Evolutionary conservation across 2,329 filamentous ascomycete species (phyloP).

Genomic region (Sclerotiophoma versabilis): DNA sequence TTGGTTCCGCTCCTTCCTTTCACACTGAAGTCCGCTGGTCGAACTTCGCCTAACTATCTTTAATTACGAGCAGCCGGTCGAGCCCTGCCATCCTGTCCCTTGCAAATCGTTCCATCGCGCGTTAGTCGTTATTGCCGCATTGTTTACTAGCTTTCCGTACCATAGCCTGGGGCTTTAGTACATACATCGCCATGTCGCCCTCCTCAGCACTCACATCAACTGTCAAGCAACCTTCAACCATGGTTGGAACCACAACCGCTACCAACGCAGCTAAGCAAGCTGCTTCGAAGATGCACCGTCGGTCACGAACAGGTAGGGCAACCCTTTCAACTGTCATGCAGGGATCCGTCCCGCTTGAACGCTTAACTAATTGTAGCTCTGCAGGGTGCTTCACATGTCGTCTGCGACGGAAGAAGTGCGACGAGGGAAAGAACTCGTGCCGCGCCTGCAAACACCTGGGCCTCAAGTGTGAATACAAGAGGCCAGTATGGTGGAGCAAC

Average conservation of each 20-base stretch:
- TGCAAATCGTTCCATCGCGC: conserved; percentile 51
- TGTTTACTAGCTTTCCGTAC: conserved; percentile 51
- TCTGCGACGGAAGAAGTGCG: conserved; percentile 73
- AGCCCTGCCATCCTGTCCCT: conserved; percentile 52
- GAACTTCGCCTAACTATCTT: conserved; percentile 58
- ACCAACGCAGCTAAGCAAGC: conserved; percentile 61
- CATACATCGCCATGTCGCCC: conserved; percentile 58
- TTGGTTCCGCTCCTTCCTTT: conserved; percentile 52
- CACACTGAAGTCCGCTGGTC: conserved; percentile 56
- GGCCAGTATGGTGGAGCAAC: conserved; percentile 97
- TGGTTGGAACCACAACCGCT: conserved; percentile 57
- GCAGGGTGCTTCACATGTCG: conserved; percentile 73
- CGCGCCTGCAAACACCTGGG: conserved; percentile 74
- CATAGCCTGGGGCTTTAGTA: conserved; percentile 51
- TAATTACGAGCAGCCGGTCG: conserved; percentile 53
- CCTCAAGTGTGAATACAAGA: conserved; percentile 92
- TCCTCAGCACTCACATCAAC: conserved; percentile 51
- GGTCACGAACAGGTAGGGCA: conserved; percentile 88
- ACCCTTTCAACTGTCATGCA: conserved; percentile 41
- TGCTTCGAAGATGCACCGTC: conserved; percentile 87
- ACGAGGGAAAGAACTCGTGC: conserved; percentile 70
- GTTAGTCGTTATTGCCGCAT: conserved; percentile 52
- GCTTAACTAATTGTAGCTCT: conserved; percentile 46
- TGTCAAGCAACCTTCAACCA: conserved; percentile 55
- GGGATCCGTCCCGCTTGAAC: conserved; percentile 45